Percentiles rank a stretch among this genome's conserved stretches.
Evolutionary conservation across 2,329 filamentous ascomycete species (phyloP).

Genomic region (Paecilomyces dactylethromorphus): DNA sequence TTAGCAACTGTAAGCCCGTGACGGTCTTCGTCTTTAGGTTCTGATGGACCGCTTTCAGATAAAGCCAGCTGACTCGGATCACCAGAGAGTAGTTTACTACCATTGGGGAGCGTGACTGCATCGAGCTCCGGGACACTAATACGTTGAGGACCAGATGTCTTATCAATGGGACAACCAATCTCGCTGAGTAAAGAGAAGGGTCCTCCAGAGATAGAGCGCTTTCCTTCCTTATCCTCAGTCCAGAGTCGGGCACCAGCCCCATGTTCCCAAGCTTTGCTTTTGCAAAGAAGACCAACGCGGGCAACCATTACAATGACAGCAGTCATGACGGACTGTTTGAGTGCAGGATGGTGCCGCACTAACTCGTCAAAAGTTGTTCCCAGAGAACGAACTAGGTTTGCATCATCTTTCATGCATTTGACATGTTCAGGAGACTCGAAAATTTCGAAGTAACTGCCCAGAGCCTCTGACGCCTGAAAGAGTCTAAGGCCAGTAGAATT

Average conservation of each 20-base stretch:
- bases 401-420: conserved; percentile 70
- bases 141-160: conserved; percentile 13
- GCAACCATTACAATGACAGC: conserved; percentile 86
- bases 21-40: conserved; percentile 44
- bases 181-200: conserved; percentile 29
- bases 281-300: conserved; percentile 68
- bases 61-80: conserved; percentile 21
- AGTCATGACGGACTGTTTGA: conserved; percentile 74
- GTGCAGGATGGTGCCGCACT: conserved; percentile 79
- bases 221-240: conserved; percentile 53
- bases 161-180: conserved; percentile 23
- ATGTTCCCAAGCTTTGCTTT: conserved; percentile 59
- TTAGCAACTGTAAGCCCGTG: conserved; percentile 52
- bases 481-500: conserved; percentile 82
- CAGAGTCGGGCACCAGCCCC: conserved; percentile 77
- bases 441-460: conserved; percentile 89
- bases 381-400: conserved; percentile 64
- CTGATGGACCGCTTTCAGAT: conserved; percentile 17
- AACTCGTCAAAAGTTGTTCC: conserved; percentile 90
- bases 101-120: conserved; percentile 27
- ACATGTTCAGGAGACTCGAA: conserved; percentile 91
- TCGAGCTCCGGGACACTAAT: conserved; percentile 23
- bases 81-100: conserved; percentile 26
- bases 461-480: conserved; percentile 73
- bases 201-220: conserved; percentile 54